Evolutionary conservation across 495 filamentous ascomycete genomes (phyloP).

Genomic region (Penicillium alfredii): DNA sequence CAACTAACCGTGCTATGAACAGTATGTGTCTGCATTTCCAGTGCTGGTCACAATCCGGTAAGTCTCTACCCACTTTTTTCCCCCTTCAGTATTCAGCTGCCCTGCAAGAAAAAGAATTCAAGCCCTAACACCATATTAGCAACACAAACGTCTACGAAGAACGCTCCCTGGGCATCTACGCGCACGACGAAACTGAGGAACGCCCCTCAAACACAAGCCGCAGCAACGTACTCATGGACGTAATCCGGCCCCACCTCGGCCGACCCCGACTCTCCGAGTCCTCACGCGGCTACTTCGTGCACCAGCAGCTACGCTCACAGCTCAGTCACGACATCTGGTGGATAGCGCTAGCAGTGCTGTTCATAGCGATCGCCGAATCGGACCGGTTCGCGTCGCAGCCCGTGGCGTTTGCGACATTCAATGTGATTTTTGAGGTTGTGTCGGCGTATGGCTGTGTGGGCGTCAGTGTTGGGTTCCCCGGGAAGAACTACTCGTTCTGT

Average conservation of each 20-base stretch:
- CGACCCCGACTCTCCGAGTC: constrained; percentile 24
- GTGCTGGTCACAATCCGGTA: constrained; percentile 51
- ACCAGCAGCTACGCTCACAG: constrained; percentile 66
- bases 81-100: too few relatives aligned
- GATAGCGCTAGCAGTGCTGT: constrained; percentile 64
- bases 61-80: constrained; percentile 5
- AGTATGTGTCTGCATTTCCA: constrained; percentile 62
- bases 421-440: constrained; percentile 80
- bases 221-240: constrained; percentile 18
- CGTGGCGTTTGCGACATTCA: constrained; percentile 69
- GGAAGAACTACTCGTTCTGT: constrained; percentile 63
- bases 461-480: constrained; percentile 65
- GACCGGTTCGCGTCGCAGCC: constrained; percentile 60
- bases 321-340: constrained; percentile 86
- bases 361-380: constrained; percentile 71
- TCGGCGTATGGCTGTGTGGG: constrained; percentile 84
- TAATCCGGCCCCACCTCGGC: constrained; percentile 23
- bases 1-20: constrained; percentile 4
- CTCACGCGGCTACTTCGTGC: constrained; percentile 51
- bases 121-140: constrained; percentile 21
- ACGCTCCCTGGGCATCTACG: constrained; percentile 61
- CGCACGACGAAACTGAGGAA: constrained; percentile 30
- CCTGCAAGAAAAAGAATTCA: too few relatives aligned
- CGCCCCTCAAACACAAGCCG: constrained; percentile 14
- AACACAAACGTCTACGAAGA: constrained; percentile 77